phyloP scores from a whole-genome alignment of 1,139 yeast genomes.

The Geotrichum histeridarum region DNA sequence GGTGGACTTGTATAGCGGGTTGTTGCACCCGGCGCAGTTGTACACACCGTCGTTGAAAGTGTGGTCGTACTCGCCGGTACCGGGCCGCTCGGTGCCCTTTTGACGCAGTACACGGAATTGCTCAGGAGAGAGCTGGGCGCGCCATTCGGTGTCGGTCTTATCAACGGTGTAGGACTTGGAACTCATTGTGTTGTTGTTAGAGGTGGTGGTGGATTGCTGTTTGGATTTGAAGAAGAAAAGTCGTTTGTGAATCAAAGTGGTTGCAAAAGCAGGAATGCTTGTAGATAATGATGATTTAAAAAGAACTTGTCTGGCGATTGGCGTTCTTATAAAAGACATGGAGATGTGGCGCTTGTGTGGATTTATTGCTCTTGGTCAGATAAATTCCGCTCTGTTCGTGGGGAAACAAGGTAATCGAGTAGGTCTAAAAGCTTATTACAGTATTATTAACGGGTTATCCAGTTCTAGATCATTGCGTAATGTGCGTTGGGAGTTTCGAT shows the following conservation, averaged over 20 bases:
- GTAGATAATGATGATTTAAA: not conserved
- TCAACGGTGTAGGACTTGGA: conserved; percentile 20
- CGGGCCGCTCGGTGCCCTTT: conserved; percentile 80
- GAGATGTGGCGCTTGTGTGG: no score
- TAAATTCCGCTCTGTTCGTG: no score
- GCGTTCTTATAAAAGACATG: not conserved
- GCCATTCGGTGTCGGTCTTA: conserved; percentile 70
- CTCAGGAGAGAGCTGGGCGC: conserved; percentile 65
- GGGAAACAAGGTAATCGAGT: no score
- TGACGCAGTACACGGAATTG: conserved; percentile 77
- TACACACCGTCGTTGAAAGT: conserved; percentile 56
- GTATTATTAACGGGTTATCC: no score
- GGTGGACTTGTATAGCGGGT: conserved; percentile 70
- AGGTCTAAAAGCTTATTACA: no score
- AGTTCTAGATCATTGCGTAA: not conserved
- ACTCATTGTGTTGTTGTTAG: not conserved
- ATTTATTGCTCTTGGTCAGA: no score
- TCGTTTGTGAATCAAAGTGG: not conserved
- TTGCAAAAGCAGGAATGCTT: no score
- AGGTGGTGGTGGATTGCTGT: not conserved
- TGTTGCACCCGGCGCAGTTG: conserved; percentile 77
- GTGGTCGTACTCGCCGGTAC: conserved; percentile 63
- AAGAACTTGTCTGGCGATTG: not conserved
- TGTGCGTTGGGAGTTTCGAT: not conserved
- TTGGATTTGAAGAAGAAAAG: not conserved